Evolutionary conservation across 257 asterid species (phyloP).

Genomic region (Solanum lycopersicoides): DNA sequence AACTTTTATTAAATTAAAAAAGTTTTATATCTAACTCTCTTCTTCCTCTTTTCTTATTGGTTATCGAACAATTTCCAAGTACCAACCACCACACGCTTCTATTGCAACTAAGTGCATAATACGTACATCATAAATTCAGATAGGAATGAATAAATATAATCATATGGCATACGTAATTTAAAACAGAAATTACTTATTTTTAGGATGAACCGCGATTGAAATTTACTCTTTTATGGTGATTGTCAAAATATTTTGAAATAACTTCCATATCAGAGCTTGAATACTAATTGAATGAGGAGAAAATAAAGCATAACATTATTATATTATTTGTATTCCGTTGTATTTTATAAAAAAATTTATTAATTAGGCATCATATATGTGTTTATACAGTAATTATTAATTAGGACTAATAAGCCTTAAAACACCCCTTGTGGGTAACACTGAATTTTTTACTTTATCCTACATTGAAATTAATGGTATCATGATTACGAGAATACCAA

Average conservation of each 20-base stretch:
- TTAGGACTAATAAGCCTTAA: neutral
- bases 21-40: neutral
- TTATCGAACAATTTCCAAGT: neutral
- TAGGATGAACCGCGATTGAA: neutral
- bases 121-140: neutral
- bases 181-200: too few species aligned
- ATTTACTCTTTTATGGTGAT: neutral
- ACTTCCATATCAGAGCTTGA: neutral
- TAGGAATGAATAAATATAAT: neutral
- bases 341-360: too few species aligned
- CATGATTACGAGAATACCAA: neutral
- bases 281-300: neutral
- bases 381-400: neutral
- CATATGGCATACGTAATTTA: too few species aligned
- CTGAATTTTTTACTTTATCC: neutral
- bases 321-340: neutral
- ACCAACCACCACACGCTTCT: neutral
- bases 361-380: neutral
- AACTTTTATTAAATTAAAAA: neutral
- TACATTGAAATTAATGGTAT: neutral
- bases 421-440: neutral
- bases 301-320: neutral
- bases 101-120: neutral
- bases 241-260: too few species aligned
- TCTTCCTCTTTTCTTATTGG: neutral